phyloP scores from a whole-genome alignment of 108 stramenopile genomes.

The Cyclostephanos tholiformis region DNA sequence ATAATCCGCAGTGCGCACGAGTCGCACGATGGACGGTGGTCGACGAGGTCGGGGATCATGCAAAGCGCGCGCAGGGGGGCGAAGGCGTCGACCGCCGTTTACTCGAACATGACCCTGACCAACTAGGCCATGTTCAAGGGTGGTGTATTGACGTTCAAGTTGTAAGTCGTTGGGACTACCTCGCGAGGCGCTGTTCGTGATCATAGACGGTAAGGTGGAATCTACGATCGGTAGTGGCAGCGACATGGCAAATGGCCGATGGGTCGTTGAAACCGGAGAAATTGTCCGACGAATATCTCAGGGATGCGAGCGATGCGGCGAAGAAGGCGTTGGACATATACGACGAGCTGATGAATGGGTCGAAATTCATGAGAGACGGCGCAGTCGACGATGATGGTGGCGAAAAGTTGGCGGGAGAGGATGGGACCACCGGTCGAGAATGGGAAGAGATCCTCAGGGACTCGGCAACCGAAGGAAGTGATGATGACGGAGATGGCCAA shows the following conservation, averaged over 20 bases:
- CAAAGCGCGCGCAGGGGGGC: neutral
- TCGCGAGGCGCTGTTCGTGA: conserved; percentile 35
- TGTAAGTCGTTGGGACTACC: conserved; percentile 30
- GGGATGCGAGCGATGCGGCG: conserved; percentile 73
- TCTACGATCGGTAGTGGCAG: neutral
- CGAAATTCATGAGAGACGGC: conserved; percentile 20
- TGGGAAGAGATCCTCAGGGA: conserved; percentile 35
- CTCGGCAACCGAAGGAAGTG: conserved; percentile 4
- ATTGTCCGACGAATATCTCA: conserved; percentile 42
- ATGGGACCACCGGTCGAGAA: conserved; percentile 14
- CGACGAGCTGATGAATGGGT: conserved; percentile 52
- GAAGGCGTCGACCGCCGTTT: neutral
- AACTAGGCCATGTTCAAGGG: conserved; percentile 17
- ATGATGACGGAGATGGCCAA: conserved; percentile 2
- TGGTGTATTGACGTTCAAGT: conserved; percentile 33
- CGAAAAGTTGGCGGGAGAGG: conserved; percentile 12
- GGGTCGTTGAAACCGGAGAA: conserved; percentile 15
- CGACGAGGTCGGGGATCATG: conserved; percentile 16
- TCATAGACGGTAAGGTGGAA: conserved; percentile 25
- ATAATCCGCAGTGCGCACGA: too few relatives aligned
- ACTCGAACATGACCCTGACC: conserved; percentile 36
- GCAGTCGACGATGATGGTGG: conserved; percentile 14
- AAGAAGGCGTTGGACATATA: conserved; percentile 60
- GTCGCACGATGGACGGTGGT: conserved; percentile 21
- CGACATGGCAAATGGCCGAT: neutral